These are phyloP conservation scores for Caryopteris hybrid DNA, from an alignment of 305 asterid species.

Conservation along the genomic window DNA sequence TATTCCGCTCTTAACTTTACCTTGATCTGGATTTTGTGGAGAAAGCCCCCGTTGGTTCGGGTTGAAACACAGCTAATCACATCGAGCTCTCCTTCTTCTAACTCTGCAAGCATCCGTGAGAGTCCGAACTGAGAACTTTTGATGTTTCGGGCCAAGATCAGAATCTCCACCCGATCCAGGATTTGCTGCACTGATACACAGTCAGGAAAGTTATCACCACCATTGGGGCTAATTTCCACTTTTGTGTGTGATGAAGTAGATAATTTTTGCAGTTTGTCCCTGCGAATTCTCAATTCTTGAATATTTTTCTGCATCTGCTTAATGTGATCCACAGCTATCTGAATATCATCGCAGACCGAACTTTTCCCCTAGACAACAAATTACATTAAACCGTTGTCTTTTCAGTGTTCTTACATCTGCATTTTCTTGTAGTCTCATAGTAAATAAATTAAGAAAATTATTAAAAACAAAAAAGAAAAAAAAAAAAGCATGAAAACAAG, in stretches of 20 bases:
- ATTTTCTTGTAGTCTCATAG: too few relatives aligned
- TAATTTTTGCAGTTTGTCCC: conserved; percentile 32
- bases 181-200: conserved; percentile 24
- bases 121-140: conserved; percentile 25
- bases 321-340: conserved; percentile 42
- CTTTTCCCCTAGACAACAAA: conserved; percentile 66
- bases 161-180: conserved; percentile 39
- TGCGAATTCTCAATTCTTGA: conserved; percentile 31
- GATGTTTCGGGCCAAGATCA: conserved; percentile 16
- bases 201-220: too few relatives aligned
- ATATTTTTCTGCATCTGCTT: conserved; percentile 33
- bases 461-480: too few relatives aligned
- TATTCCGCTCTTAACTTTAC: too few relatives aligned
- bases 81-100: conserved; percentile 23
- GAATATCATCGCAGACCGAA: conserved; percentile 42
- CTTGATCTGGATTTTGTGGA: conserved; percentile 49
- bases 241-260: too few relatives aligned
- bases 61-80: conserved; percentile 42
- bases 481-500: too few relatives aligned
- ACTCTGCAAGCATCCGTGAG: conserved; percentile 34
- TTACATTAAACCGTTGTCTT: too few relatives aligned
- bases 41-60: conserved; percentile 18
- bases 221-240: too few relatives aligned
- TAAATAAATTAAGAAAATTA: too few relatives aligned
- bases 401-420: too few relatives aligned